Evolutionary conservation across 495 filamentous ascomycete species (phyloP), one percentile per base, ranked within the genome.

Genomic region (Patellaria atrata): DNA sequence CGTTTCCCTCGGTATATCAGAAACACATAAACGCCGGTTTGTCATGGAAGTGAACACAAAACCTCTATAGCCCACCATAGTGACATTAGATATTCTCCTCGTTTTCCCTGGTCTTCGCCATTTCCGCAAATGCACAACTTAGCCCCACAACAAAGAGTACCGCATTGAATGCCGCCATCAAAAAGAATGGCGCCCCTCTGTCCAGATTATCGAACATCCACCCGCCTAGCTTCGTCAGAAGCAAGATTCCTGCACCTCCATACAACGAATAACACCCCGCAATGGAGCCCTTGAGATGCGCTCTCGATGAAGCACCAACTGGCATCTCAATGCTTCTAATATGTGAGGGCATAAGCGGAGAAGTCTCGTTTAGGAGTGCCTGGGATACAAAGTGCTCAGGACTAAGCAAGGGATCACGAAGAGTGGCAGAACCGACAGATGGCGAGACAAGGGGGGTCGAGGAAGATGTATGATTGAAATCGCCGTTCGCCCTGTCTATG

Each of bases 161-260:
- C 3, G 21, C 80, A 51, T 97, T 94, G 47, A 96, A 96, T 0
- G 61, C 62, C 0, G 85, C 83, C 70, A 97, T 77, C 63, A 96
- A 74, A 57, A 79, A 89, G 54, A 97, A 96, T 9, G 89, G 89
- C 25, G 81, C 74, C 1, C 79, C 77, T 3, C 62, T 63, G 3
- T 71, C 71, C 35, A 73, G 50, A 15, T 42, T 55, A 55, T 94
- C 85, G 50, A 93, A 94, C 28, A 92, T 52, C 16, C 71, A 65
- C 0, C 89, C 89, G n/a, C 89, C 89, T 11, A 85, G 52, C 56
- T 97, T 97, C 14, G 89, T 97, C 17, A 97, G 63, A 2, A 94
- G 55, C 31, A 97, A 50, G 20, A 97, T 97, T 0, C 86, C 89
- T 0, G 73, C 76, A n/a, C 87, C 89, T 9, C 89, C 89, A 35